These are phyloP conservation scores for Astragalus glycyphyllos DNA, from an alignment of 306 rosid genomes.

Conservation along the genomic window DNA sequence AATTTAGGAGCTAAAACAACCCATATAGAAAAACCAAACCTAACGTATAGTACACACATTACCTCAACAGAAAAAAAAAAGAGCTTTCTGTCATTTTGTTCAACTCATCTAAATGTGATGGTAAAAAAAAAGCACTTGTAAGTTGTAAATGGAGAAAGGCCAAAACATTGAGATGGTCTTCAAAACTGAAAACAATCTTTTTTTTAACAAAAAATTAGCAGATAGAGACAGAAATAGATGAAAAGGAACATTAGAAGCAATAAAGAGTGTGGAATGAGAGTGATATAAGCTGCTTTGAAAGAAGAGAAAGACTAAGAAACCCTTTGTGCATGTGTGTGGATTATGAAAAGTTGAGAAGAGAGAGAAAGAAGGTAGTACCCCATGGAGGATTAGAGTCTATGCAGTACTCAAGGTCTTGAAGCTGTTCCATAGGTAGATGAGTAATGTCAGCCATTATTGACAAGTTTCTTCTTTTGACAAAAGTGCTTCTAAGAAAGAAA, in stretches of 20 bases:
- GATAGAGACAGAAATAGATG: slow-evolving; percentile 32
- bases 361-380: slow-evolving; percentile 57
- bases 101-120: slow-evolving; percentile 23
- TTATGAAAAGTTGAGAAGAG: slow-evolving; percentile 18
- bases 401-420: slow-evolving; percentile 98
- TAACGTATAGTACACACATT: background rate
- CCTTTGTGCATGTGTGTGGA: slow-evolving; percentile 34
- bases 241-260: slow-evolving; percentile 9
- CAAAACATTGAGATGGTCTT: slow-evolving; percentile 25
- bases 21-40: slow-evolving; percentile 16
- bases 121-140: background rate
- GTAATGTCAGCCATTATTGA: slow-evolving; percentile 91
- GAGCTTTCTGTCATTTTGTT: slow-evolving; percentile 26
- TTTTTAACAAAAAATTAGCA: background rate
- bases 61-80: background rate
- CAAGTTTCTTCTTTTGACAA: slow-evolving; percentile 46
- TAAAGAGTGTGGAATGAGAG: slow-evolving; percentile 17
- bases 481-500: slow-evolving; percentile 39
- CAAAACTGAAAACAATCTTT: slow-evolving; percentile 30
- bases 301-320: background rate
- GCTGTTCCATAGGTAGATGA: slow-evolving; percentile 97
- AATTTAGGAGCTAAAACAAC: slow-evolving; percentile 19
- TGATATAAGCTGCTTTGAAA: slow-evolving; percentile 30
- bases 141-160: background rate
- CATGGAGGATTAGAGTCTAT: slow-evolving; percentile 98